phyloP scores from a whole-genome alignment of 345 rosid genomes.

The Rubroshorea leprosula region DNA sequence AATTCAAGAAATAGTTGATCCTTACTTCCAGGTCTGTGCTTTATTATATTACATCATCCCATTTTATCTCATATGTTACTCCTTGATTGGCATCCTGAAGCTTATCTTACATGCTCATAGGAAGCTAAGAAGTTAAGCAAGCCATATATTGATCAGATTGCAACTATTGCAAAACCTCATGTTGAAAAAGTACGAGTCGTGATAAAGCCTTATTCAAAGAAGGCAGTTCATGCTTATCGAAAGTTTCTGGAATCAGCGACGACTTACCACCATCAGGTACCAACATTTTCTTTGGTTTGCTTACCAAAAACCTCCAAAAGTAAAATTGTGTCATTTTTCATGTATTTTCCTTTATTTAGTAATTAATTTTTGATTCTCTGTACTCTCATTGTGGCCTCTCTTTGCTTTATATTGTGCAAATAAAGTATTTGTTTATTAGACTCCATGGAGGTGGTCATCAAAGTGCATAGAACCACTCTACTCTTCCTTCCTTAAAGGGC shows the following conservation, averaged over 20 bases:
- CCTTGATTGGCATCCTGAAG: conserved; percentile 16
- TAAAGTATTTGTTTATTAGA: too few species aligned
- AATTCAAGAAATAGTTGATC: conserved; percentile 67
- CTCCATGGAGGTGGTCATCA: too few species aligned
- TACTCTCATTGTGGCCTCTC: too few species aligned
- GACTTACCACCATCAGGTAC: conserved; percentile 84
- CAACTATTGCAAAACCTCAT: conserved; percentile 79
- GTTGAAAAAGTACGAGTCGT: conserved; percentile 58
- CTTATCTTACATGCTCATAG: conserved; percentile 31
- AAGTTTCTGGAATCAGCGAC: conserved; percentile 80
- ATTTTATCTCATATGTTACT: not conserved
- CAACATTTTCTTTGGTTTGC: too few species aligned
- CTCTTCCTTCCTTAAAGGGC: too few species aligned
- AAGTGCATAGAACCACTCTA: too few species aligned
- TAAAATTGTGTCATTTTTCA: too few species aligned
- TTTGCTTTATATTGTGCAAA: too few species aligned
- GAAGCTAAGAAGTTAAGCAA: conserved; percentile 81
- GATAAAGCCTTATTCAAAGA: conserved; percentile 72
- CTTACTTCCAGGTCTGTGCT: conserved; percentile 70
- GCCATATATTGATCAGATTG: conserved; percentile 87
- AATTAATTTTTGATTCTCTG: too few species aligned
- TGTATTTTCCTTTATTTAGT: too few species aligned
- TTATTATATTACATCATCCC: not conserved
- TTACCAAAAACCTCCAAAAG: too few species aligned
- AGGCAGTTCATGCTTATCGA: conserved; percentile 54